Base-by-base conservation (phyloP, 1,284 basidiomycete genomes). In the Cutaneotrichosporon sp. region DNA sequence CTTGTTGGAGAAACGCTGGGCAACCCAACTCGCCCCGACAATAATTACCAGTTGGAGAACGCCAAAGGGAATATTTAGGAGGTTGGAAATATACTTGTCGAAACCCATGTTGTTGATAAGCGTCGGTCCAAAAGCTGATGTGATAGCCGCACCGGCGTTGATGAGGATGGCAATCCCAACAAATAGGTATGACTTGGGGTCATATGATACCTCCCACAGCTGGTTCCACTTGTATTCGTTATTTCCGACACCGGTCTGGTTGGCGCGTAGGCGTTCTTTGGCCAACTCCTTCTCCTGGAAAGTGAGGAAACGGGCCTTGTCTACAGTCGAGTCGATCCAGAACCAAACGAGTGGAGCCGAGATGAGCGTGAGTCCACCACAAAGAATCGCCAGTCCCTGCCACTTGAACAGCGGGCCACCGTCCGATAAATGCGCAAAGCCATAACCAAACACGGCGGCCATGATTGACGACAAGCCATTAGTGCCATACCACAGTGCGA, bases 41-140 rank as follows among this genome's bases (percentile, higher is more conserved):
- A 80, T 80, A 62, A 66, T 65, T 30, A 73, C 18, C 31, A 76
- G 61, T 63, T 81, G 80, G 1, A 80, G 64, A 22, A 66, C 63
- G 46, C 81, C 81, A 63, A 81, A 80, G 0, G 79, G 79, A 69
- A 80, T 81, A 74, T 81, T 81, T 67, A 82, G 76, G 13, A 82
- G 70, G 3, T 75, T 68, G 16, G 74, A 70, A 38, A 70, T 68
- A 64, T 53, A 70, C 34, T 64, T 66, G 67, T 69, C 60, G 47
- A 53, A 57, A 22, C 64, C 64, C 22, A 78, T 73, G 58, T 62
- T 65, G 18, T 62, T 60, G 64, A 78, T 72, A 26, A 78, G 58
- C 2, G 63, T 65, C 6, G 70, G 70, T 18, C 70, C 68, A 40
- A 76, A 76, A 26, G 70, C 70, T 65, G 72, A 77, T 57, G 77